These are phyloP conservation scores for Diaporthe sp. DNA, from an alignment of 2,329 filamentous ascomycete species.

Conservation along the genomic window DNA sequence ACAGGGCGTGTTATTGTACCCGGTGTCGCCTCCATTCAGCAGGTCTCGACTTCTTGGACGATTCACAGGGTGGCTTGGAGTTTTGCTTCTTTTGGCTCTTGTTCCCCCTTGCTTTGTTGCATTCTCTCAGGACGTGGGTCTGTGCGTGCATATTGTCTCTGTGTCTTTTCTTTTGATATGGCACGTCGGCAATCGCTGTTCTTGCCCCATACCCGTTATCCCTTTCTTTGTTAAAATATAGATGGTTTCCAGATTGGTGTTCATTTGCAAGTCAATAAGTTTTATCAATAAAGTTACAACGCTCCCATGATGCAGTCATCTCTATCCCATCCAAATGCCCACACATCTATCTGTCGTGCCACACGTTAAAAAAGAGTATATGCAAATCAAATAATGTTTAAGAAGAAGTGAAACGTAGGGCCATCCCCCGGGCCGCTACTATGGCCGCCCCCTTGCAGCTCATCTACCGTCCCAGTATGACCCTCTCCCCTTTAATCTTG, in stretches of 20 bases:
- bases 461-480: conserved; percentile 13
- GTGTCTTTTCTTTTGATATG: too few species aligned
- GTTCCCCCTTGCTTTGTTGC: too few species aligned
- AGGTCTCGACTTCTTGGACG: neutral
- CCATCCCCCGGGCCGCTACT: neutral
- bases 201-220: too few species aligned
- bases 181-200: too few species aligned
- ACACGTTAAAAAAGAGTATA: neutral
- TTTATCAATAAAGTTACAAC: neutral
- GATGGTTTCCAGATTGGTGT: neutral
- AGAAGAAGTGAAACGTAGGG: neutral
- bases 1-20: neutral
- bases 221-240: too few species aligned
- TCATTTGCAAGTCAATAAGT: neutral
- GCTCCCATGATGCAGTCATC: conserved; percentile 27
- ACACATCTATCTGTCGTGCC: neutral
- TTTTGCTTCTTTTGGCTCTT: too few species aligned
- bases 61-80: neutral
- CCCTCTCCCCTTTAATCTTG: conserved; percentile 36
- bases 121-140: too few species aligned
- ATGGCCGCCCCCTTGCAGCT: neutral
- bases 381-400: conserved; percentile 1
- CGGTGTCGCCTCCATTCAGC: neutral
- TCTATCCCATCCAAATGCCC: neutral
- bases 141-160: too few species aligned